Conservation (phyloP, 164 flowering plant species). For the Macadamia integrifolia region DNA sequence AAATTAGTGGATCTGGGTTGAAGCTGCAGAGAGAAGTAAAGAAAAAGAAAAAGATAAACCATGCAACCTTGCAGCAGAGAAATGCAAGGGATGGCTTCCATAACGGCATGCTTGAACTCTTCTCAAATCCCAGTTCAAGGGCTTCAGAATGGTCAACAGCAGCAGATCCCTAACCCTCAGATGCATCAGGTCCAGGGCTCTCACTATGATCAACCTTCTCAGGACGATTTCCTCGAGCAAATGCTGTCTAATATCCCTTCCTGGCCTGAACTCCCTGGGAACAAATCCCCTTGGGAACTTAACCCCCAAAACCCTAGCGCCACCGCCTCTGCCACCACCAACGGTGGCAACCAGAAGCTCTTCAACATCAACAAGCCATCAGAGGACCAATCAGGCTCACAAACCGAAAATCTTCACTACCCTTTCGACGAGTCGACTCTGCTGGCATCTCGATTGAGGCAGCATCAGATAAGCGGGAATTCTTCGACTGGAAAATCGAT, state of each 20-base stretch:
- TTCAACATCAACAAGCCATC: slow-evolving; percentile 13
- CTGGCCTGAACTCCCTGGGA: slow-evolving; percentile 30
- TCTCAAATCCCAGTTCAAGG: slow-evolving; percentile 38
- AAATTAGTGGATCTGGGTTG: too few relatives aligned
- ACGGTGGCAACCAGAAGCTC: slow-evolving; percentile 10
- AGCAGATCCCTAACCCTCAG: slow-evolving; percentile 27
- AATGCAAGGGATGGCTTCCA: slow-evolving; percentile 25
- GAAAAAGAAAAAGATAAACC: neutral
- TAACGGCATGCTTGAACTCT: slow-evolving; percentile 26
- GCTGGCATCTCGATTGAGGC: slow-evolving; percentile 59
- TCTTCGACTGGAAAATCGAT: slow-evolving; percentile 25
- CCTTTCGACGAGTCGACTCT: slow-evolving; percentile 38
- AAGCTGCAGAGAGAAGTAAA: too few relatives aligned
- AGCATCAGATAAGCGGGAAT: slow-evolving; percentile 55
- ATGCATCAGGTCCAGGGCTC: slow-evolving; percentile 13
- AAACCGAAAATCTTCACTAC: slow-evolving; percentile 9
- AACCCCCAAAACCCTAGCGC: slow-evolving; percentile 17
- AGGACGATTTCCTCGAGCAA: slow-evolving; percentile 83
- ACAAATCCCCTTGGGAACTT: slow-evolving; percentile 35
- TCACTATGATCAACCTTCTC: slow-evolving; percentile 33
- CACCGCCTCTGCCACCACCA: neutral
- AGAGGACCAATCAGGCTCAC: slow-evolving; percentile 24
- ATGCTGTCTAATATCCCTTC: slow-evolving; percentile 62
- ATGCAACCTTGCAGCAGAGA: slow-evolving; percentile 30
- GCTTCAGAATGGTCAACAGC: slow-evolving; percentile 18